Evolutionary conservation across 2,329 filamentous ascomycete species (phyloP).

Genomic region (Fusarium sterilihyphosum): DNA sequence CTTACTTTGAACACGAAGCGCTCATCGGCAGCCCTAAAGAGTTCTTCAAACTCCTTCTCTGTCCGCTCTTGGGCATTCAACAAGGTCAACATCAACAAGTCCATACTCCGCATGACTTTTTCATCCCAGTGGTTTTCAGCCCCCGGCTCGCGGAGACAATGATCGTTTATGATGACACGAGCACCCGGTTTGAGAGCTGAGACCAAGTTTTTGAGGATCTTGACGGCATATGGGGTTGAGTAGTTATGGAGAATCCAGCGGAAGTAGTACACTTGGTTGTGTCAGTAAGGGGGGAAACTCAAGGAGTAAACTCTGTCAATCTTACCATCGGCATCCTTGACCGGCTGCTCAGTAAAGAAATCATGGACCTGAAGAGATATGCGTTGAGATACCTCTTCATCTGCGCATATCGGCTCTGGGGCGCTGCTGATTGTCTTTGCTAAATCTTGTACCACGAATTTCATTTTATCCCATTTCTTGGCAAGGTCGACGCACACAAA

Average conservation of each 20-base stretch:
- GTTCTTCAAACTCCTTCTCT: slow-evolving; percentile 55
- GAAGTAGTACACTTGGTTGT: slow-evolving; percentile 61
- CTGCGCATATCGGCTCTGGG: slow-evolving; percentile 53
- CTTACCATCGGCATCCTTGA: slow-evolving; percentile 62
- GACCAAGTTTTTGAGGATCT: slow-evolving; percentile 60
- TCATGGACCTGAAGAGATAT: slow-evolving; percentile 62
- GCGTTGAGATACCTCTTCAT: slow-evolving; percentile 51
- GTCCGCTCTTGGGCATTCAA: slow-evolving; percentile 63
- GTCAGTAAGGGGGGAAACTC: slow-evolving; percentile 17
- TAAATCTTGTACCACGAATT: slow-evolving; percentile 66
- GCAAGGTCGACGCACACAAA: slow-evolving; percentile 67
- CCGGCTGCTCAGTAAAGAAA: slow-evolving; percentile 66
- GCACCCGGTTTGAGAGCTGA: slow-evolving; percentile 66
- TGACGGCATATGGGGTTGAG: slow-evolving; percentile 61
- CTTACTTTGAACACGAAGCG: slow-evolving; percentile 56
- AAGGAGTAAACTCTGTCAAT: neutral
- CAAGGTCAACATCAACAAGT: slow-evolving; percentile 62
- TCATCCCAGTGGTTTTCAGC: slow-evolving; percentile 57
- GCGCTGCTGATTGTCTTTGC: slow-evolving; percentile 59
- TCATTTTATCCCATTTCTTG: slow-evolving; percentile 58
- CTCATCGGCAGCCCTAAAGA: slow-evolving; percentile 56
- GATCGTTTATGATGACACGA: slow-evolving; percentile 57
- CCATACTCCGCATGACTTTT: slow-evolving; percentile 59
- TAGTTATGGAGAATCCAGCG: slow-evolving; percentile 72
- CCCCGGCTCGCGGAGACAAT: slow-evolving; percentile 55